These are phyloP conservation scores for Phtheirospermum japonicum DNA, from an alignment of 257 asterid genomes.

Conservation along the genomic window DNA sequence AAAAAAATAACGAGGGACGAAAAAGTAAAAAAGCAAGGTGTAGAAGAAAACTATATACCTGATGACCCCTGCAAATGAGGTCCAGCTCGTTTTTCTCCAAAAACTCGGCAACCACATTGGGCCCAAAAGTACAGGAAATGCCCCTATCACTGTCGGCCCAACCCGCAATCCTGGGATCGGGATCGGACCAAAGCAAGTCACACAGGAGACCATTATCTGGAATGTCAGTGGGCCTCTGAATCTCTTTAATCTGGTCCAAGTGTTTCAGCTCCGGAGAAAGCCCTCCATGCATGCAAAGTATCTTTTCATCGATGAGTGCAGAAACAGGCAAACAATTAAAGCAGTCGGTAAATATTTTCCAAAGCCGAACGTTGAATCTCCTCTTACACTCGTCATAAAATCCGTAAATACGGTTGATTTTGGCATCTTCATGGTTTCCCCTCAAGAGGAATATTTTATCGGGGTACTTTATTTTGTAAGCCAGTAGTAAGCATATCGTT, in stretches of 20 bases:
- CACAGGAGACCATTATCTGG: conserved; percentile 77
- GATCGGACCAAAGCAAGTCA: conserved; percentile 87
- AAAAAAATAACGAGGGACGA: no score
- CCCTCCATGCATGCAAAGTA: conserved; percentile 86
- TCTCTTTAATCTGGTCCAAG: conserved; percentile 55
- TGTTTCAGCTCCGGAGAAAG: conserved; percentile 61
- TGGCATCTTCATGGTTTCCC: conserved; percentile 86
- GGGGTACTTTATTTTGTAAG: conserved; percentile 70
- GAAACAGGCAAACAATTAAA: conserved; percentile 76
- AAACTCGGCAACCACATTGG: conserved; percentile 66
- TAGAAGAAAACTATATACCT: conserved; percentile 41
- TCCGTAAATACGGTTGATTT: conserved; percentile 76
- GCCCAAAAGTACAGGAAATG: conserved; percentile 75
- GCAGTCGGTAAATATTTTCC: conserved; percentile 86
- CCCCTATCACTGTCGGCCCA: conserved; percentile 86
- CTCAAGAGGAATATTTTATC: conserved; percentile 62
- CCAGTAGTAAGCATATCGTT: conserved; percentile 73
- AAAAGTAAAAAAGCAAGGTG: neutral
- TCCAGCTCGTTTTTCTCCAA: conserved; percentile 61
- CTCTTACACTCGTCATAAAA: conserved; percentile 82
- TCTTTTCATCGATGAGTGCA: conserved; percentile 74
- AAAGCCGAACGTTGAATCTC: conserved; percentile 74
- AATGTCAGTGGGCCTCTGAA: conserved; percentile 64
- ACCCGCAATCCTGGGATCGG: conserved; percentile 53
- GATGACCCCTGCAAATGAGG: conserved; percentile 86